Conservation (phyloP, 148 eudicot species). For the Cornus suecica region DNA sequence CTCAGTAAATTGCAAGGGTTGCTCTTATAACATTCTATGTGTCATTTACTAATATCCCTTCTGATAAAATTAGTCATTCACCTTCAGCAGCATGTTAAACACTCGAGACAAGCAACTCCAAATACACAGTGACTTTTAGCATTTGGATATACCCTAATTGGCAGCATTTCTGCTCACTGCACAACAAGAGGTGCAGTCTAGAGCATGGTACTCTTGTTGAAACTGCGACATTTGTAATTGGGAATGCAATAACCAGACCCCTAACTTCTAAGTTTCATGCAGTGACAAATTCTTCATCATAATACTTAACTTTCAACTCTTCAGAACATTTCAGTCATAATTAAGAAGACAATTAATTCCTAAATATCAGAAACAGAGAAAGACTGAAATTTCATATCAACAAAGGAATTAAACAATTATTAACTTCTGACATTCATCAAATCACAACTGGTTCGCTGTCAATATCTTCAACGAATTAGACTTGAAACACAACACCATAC, state of each 20-base stretch:
- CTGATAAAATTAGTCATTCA: neutral
- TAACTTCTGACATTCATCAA: neutral
- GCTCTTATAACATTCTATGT: neutral
- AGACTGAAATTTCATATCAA: neutral
- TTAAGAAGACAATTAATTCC: neutral
- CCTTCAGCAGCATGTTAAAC: neutral
- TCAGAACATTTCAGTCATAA: slow-evolving; percentile 3
- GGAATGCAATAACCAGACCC: neutral
- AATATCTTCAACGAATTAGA: slow-evolving; percentile 1
- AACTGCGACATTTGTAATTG: neutral
- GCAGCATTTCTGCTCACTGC: too few species aligned
- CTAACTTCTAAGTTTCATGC: neutral
- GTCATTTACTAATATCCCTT: neutral
- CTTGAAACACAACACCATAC: neutral
- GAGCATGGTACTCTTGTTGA: neutral
- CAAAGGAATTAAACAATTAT: neutral
- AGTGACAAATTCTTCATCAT: neutral
- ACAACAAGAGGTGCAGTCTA: neutral
- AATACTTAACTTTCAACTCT: neutral
- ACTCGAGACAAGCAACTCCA: neutral
- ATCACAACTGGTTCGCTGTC: neutral
- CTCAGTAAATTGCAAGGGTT: neutral
- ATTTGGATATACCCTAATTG: neutral
- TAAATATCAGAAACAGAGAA: neutral
- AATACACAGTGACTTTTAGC: neutral